Base-by-base conservation (phyloP, 768 basidiomycete species). In the Suillus paluster region DNA sequence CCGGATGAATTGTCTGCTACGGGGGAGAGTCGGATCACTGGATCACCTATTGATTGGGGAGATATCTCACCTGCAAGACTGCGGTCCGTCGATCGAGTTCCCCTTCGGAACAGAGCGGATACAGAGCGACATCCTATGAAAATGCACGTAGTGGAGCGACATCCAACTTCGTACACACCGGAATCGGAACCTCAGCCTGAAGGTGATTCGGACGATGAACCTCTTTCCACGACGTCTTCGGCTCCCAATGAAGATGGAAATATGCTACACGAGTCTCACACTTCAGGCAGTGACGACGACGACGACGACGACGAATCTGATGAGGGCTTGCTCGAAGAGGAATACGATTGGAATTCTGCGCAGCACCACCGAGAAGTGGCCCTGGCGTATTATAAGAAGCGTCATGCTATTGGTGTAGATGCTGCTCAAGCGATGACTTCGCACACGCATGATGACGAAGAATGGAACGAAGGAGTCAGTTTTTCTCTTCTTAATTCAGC, bases 341-440 rank as follows among this genome's bases (percentile, higher is more conserved):
- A 81, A 45, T 77, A 81, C 27, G 87, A 91, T 66, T 75, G 86
- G 36, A 85, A 91, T 65, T 80, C 78, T 54, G 88, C 84, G 25
- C 83, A 79, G 57, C 89, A 90, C 66, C 89, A 92, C 65, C 86
- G 90, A 33, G 91, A 92, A 71, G 82, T 93, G 65, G 86, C 88
- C 19, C 68, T 92, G 45, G 86, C 86, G 65, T 93, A 94, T 68
- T 80, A 88, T 71, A 75, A 81, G 64, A 89, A 86, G 70, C 84
- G 89, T 54, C 75, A 73, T 39, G 77, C 77, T 19, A 81, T 92
- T 56, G 85, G 86, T 1, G 77, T 82, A 42, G 83, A 82, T 50
- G 82, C 84, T 48, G 77, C 83, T 15, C 77, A 78, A 44, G 83
- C 81, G 11, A 80, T 90, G 79, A 75, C 77, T 56, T 76, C 78